These are phyloP conservation scores for Fomitopsis pinicola DNA, from an alignment of 1,284 basidiomycete genomes.

Conservation along the genomic window DNA sequence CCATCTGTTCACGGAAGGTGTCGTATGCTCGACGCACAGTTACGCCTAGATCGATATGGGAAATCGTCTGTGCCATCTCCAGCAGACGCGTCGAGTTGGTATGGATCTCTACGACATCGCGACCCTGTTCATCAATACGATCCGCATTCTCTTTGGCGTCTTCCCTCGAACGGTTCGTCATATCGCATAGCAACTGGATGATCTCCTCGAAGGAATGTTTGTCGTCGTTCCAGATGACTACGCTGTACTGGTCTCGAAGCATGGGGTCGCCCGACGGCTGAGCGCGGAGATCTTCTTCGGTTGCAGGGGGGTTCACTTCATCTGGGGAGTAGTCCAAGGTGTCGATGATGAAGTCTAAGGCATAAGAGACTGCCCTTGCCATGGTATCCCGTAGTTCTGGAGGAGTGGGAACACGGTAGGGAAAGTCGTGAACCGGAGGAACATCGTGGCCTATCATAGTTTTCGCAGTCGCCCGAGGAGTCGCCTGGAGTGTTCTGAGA, in stretches of 20 bases:
- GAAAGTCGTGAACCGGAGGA: constrained; percentile 55
- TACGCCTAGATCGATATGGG: constrained; percentile 89
- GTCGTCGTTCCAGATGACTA: constrained; percentile 97
- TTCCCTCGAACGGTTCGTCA: constrained; percentile 53
- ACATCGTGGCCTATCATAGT: constrained; percentile 41
- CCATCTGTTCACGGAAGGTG: constrained; percentile 86
- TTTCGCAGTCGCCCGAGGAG: constrained; percentile 30
- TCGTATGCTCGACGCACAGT: constrained; percentile 88
- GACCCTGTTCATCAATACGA: constrained; percentile 78
- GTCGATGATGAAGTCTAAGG: constrained; percentile 82
- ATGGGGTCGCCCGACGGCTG: constrained; percentile 73
- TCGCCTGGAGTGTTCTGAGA: constrained; percentile 23
- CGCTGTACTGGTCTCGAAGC: constrained; percentile 74
- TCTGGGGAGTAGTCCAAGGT: constrained; percentile 85
- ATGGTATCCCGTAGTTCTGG: constrained; percentile 70
- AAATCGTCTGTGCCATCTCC: constrained; percentile 76
- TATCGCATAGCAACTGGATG: constrained; percentile 73
- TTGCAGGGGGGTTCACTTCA: constrained; percentile 65
- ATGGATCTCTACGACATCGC: constrained; percentile 83
- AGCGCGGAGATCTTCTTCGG: constrained; percentile 66
- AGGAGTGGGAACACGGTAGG: constrained; percentile 51
- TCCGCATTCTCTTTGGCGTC: constrained; percentile 67
- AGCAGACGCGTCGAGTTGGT: constrained; percentile 66
- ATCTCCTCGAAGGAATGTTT: constrained; percentile 94
- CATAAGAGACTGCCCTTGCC: constrained; percentile 69